phyloP scores from a whole-genome alignment of 495 filamentous ascomycete species.

The Aspergillus wentii region DNA sequence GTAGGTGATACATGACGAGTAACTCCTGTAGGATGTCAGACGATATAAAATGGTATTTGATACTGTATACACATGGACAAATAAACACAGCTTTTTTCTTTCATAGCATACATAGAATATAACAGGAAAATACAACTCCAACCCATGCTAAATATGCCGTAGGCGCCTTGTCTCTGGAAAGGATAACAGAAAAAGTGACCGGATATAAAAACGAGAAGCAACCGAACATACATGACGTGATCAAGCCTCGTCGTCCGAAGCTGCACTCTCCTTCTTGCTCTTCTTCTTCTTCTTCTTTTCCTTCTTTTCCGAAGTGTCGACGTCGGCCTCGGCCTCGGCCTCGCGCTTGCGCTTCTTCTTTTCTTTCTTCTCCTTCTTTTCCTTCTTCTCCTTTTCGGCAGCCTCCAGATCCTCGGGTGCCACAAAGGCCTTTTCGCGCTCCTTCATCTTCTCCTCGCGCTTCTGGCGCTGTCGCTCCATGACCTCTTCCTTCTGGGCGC shows the following conservation, averaged over 20 bases:
- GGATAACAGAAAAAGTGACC: slow-evolving; percentile 4
- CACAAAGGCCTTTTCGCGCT: slow-evolving; percentile 78
- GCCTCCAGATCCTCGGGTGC: slow-evolving; percentile 68
- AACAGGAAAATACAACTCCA: slow-evolving; percentile 20
- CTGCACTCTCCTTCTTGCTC: slow-evolving; percentile 34
- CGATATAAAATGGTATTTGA: too few relatives aligned
- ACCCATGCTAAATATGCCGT: slow-evolving; percentile 30
- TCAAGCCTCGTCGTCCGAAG: slow-evolving; percentile 28
- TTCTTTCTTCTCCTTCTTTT: slow-evolving; percentile 43
- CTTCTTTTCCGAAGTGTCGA: slow-evolving; percentile 30
- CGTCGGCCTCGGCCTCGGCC: slow-evolving; percentile 25
- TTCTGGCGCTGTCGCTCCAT: slow-evolving; percentile 78
- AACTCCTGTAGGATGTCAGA: too few relatives aligned
- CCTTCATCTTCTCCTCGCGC: slow-evolving; percentile 82
- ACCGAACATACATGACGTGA: slow-evolving; percentile 1
- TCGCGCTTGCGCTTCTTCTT: slow-evolving; percentile 40
- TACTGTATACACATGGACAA: too few relatives aligned
- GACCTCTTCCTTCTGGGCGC: slow-evolving; percentile 70
- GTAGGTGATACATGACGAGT: too few relatives aligned
- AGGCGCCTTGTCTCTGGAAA: slow-evolving; percentile 16
- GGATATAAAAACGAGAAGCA: slow-evolving; percentile 5
- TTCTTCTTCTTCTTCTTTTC: slow-evolving; percentile 46
- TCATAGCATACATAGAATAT: background rate
- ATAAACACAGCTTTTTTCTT: background rate
- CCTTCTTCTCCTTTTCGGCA: slow-evolving; percentile 44